Evolutionary conservation across 1,284 basidiomycete genomes (phyloP).

Genomic region (Thelephora terrestris): DNA sequence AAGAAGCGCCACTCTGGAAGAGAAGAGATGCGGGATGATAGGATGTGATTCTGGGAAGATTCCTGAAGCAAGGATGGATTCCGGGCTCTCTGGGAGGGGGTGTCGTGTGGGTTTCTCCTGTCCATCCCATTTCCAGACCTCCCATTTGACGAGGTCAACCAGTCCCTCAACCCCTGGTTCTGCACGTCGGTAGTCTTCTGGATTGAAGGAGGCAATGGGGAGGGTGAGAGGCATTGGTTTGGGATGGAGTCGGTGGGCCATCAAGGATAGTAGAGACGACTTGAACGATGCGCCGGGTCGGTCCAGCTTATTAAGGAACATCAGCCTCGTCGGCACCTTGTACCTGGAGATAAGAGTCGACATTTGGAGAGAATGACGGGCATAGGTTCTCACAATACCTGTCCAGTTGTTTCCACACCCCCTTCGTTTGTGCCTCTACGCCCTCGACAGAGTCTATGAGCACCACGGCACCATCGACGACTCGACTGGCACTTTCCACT

Average conservation of each 20-base stretch:
- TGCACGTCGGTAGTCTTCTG: constrained; percentile 50
- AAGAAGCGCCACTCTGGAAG: constrained; percentile 60
- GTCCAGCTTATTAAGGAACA: constrained; percentile 87
- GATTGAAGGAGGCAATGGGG: constrained; percentile 67
- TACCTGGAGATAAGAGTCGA: constrained; percentile 34
- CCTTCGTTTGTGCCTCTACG: constrained; percentile 83
- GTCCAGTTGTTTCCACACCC: constrained; percentile 80
- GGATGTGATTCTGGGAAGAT: constrained; percentile 53
- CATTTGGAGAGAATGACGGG: neutral
- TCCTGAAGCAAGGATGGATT: constrained; percentile 30
- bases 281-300: constrained; percentile 73
- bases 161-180: constrained; percentile 72
- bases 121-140: constrained; percentile 61
- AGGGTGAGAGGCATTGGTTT: constrained; percentile 66
- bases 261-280: constrained; percentile 59
- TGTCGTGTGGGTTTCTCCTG: constrained; percentile 34
- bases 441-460: constrained; percentile 87
- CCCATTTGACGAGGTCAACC: constrained; percentile 75
- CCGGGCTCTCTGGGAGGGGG: constrained; percentile 41
- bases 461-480: constrained; percentile 83
- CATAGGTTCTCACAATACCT: constrained; percentile 38
- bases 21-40: constrained; percentile 49
- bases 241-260: constrained; percentile 65
- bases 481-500: constrained; percentile 84
- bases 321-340: constrained; percentile 62